Base-by-base conservation (phyloP, 1,284 basidiomycete species). In the Sanghuangporus sanghuang region DNA sequence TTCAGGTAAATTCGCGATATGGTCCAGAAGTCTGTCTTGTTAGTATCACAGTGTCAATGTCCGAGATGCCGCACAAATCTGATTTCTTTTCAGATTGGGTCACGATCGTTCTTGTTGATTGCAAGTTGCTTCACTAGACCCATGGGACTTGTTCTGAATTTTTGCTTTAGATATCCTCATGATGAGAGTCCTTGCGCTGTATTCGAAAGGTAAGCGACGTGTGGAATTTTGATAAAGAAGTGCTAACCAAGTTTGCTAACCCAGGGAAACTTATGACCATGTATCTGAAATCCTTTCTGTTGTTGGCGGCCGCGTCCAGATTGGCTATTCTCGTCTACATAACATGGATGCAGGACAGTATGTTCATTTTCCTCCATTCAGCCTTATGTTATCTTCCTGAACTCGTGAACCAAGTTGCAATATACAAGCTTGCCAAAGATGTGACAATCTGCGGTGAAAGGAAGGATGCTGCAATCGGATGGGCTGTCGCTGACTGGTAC, bases 121-220 rank as follows among this genome's bases (percentile, higher is more conserved):
- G 55, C 18, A 18, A 39, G 55, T 36, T 14, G 53, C 9, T 57
- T 39, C 5, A 44, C 9, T 14, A 11, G 11, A 14, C 12, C 36
- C 9, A 2, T 36, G 27, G 14, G 6, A 12, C 8, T 11, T 39
- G 14, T 3, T 27, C 23, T n/a, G 27, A n/a, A 2, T 4, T 18
- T 44, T 42, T 42, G 2, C n/a, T 21, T 9, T 42, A 60, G 59
- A 52, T 23, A 60, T 60, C 32, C 59, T 60, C 2, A 8, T 42
- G 35, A 42, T 53, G 7, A 50, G 59, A 36, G 59, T 60, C 6
- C 50, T 60, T 3, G 59, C 59, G 6, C 36, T 60, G 14, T 60
- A 52, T 18, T 32, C 32, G 12, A 38, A 38, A 39, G 4, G 59
- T 53, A 1, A 32, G 11, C 2, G 11, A n/a, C 14, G 18, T 16